Conservation (phyloP, 345 rosid species). For the Fremontodendron californicum region DNA sequence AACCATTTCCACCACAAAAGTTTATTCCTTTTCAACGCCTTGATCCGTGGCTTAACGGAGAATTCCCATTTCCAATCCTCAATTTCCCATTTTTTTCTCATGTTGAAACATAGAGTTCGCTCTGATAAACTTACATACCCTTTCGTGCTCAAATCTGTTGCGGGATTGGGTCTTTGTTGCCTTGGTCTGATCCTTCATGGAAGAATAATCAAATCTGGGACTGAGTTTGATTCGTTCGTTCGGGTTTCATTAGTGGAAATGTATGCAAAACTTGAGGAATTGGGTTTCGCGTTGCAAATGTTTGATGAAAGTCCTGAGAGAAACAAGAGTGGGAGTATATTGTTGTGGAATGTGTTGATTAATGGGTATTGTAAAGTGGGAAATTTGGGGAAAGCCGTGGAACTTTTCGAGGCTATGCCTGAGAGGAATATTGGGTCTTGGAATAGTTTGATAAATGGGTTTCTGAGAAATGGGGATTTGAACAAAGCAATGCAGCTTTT, state of each 20-base stretch:
- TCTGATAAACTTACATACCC: conserved; percentile 57
- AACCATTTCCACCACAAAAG: conserved; percentile 35
- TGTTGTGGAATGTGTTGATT: conserved; percentile 66
- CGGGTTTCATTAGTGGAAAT: conserved; percentile 44
- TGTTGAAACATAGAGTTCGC: conserved; percentile 39
- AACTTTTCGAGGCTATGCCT: conserved; percentile 48
- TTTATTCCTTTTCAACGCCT: conserved; percentile 45
- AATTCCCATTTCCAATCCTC: conserved; percentile 35
- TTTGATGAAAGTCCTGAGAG: conserved; percentile 59
- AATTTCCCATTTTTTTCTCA: conserved; percentile 40
- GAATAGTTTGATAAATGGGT: conserved; percentile 63
- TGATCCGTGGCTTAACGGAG: conserved; percentile 49
- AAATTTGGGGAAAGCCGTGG: conserved; percentile 40
- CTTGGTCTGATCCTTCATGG: conserved; percentile 45
- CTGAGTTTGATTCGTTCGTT: conserved; percentile 45
- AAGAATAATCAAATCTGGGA: conserved; percentile 33
- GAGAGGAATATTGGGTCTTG: conserved; percentile 46
- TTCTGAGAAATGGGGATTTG: conserved; percentile 33
- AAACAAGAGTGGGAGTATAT: conserved; percentile 28
- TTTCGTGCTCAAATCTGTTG: conserved; percentile 45
- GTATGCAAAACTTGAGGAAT: conserved; percentile 42
- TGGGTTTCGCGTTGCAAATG: conserved; percentile 35
- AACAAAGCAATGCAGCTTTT: conserved; percentile 41
- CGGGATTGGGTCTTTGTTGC: conserved; percentile 26
- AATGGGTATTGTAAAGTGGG: conserved; percentile 49